Evolutionary conservation across 306 rosid species (phyloP).

Genomic region (Fragaria vesca): DNA sequence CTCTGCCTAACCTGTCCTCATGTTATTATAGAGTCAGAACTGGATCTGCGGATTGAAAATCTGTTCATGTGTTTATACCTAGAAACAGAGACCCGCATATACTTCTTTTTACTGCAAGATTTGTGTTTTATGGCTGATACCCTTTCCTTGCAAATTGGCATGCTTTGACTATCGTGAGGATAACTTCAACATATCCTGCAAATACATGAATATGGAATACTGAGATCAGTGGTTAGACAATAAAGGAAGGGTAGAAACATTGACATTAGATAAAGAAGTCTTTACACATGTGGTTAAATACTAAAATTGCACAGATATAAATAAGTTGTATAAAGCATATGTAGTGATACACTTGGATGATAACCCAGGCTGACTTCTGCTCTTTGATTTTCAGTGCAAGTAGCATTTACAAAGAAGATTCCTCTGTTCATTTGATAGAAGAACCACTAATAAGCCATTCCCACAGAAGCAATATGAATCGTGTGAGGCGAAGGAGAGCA

Average conservation of each 20-base stretch:
- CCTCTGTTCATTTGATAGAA: slow-evolving; percentile 40
- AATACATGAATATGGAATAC: not conserved
- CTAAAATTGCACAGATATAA: not conserved
- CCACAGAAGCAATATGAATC: slow-evolving; percentile 44
- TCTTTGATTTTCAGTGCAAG: slow-evolving; percentile 38
- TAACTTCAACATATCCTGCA: not conserved
- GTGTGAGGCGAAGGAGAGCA: slow-evolving; percentile 49
- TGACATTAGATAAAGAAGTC: not conserved
- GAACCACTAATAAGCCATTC: slow-evolving; percentile 39
- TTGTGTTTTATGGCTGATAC: not conserved
- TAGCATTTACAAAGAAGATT: slow-evolving; percentile 42
- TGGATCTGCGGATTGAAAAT: not conserved
- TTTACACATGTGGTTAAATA: not conserved
- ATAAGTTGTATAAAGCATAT: not conserved
- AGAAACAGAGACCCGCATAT: not conserved
- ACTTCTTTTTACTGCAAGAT: not conserved
- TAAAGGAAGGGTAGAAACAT: not conserved
- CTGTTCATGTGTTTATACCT: not conserved
- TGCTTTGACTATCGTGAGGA: not conserved
- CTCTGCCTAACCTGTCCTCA: not conserved
- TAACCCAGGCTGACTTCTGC: slow-evolving; percentile 5
- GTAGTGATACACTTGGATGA: not conserved
- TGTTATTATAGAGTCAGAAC: not conserved
- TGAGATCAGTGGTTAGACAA: not conserved
- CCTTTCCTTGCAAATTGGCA: not conserved